Conservation (phyloP, 2,329 filamentous ascomycete genomes). For the Microascus cirrosus region DNA sequence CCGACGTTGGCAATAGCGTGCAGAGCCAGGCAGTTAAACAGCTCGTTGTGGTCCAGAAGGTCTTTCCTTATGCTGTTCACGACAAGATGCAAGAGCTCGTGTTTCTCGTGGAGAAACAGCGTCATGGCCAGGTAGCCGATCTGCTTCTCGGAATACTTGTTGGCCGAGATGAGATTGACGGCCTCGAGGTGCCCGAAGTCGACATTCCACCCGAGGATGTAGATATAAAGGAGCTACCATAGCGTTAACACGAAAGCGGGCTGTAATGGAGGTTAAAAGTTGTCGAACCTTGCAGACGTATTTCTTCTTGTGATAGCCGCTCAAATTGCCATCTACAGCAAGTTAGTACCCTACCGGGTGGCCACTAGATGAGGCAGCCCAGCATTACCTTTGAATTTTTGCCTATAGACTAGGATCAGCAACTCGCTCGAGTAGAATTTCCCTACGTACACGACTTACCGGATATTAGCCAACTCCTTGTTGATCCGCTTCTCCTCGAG, state of each 20-base stretch:
- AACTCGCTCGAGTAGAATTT: not conserved
- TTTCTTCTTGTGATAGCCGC: slow-evolving; percentile 99
- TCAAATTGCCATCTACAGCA: slow-evolving; percentile 66
- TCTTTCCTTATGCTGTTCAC: slow-evolving; percentile 99
- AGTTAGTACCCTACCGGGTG: slow-evolving; percentile 12
- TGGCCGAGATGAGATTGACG: slow-evolving; percentile 92
- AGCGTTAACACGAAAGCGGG: not conserved
- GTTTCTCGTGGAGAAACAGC: slow-evolving; percentile 90
- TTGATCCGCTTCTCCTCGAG: slow-evolving; percentile 99
- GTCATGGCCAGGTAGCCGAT: slow-evolving; percentile 98
- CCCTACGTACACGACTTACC: slow-evolving; percentile 33
- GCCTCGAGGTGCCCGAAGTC: slow-evolving; percentile 98
- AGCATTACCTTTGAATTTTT: slow-evolving; percentile 77
- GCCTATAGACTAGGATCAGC: slow-evolving; percentile 29
- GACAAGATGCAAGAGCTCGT: slow-evolving; percentile 89
- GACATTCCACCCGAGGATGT: slow-evolving; percentile 97
- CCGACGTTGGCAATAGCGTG: slow-evolving; percentile 98
- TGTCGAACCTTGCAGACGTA: slow-evolving; percentile 83
- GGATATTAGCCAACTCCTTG: slow-evolving; percentile 97
- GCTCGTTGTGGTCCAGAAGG: slow-evolving; percentile 84
- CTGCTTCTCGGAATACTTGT: slow-evolving; percentile 98
- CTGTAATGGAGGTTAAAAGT: not conserved
- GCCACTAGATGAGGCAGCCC: not conserved
- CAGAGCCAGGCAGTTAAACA: slow-evolving; percentile 92
- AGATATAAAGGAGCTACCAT: slow-evolving; percentile 77